Conservation (phyloP, 768 basidiomycete species). For the Suillus decipiens region DNA sequence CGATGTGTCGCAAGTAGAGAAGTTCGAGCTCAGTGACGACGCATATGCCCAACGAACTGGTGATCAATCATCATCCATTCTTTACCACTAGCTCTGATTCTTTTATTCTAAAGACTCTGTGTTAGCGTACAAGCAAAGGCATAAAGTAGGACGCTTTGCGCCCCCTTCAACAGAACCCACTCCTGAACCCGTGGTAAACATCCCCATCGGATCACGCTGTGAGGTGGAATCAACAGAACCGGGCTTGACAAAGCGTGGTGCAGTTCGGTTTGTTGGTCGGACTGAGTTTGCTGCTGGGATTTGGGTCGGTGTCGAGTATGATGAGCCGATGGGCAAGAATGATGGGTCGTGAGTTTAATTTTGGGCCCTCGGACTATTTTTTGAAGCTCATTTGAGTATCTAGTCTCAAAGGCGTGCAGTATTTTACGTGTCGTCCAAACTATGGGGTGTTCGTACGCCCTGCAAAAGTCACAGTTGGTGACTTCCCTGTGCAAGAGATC, state of each 20-base stretch:
- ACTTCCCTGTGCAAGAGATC: slow-evolving; percentile 85
- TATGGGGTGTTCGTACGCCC: slow-evolving; percentile 88
- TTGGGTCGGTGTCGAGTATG: slow-evolving; percentile 94
- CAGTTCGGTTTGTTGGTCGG: slow-evolving; percentile 80
- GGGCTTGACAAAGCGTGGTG: slow-evolving; percentile 76
- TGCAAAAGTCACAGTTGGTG: slow-evolving; percentile 78
- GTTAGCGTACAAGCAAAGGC: slow-evolving; percentile 80
- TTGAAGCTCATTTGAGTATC: neutral
- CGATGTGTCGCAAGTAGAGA: slow-evolving; percentile 85
- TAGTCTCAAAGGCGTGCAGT: slow-evolving; percentile 84
- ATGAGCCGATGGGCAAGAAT: slow-evolving; percentile 95
- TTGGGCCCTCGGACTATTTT: slow-evolving; percentile 1
- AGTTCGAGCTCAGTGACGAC: slow-evolving; percentile 83
- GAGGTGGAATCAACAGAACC: slow-evolving; percentile 75
- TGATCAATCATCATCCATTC: slow-evolving; percentile 27
- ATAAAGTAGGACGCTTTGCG: slow-evolving; percentile 90
- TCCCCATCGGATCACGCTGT: slow-evolving; percentile 75
- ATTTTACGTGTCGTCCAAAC: slow-evolving; percentile 77
- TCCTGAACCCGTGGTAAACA: slow-evolving; percentile 40
- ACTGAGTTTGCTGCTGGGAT: slow-evolving; percentile 71
- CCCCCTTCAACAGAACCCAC: slow-evolving; percentile 42
- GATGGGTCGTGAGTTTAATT: slow-evolving; percentile 91
- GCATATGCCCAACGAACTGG: slow-evolving; percentile 84
- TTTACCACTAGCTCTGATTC: slow-evolving; percentile 8
- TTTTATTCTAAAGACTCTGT: slow-evolving; percentile 67